Conservation (phyloP, 352 stramenopile genomes). For the Pythium guiyangense region DNA sequence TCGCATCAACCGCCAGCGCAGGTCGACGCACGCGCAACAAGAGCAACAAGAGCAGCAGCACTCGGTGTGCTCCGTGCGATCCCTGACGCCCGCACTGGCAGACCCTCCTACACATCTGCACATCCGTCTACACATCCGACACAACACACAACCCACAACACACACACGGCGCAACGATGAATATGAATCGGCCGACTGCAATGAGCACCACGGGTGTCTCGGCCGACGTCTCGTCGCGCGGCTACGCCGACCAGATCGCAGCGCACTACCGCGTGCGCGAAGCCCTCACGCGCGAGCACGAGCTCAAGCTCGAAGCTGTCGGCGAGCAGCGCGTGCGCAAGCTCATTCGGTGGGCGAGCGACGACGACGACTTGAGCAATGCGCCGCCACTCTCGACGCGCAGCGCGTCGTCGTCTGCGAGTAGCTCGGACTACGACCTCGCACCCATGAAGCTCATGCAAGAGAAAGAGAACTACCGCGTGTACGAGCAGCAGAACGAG, state of each 20-base stretch:
- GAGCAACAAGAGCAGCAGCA: background rate
- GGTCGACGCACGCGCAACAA: too few relatives aligned
- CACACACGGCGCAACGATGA: constrained; percentile 3
- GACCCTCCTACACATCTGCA: background rate
- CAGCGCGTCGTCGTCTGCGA: constrained; percentile 18
- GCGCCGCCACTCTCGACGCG: constrained; percentile 21
- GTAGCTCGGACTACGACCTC: constrained; percentile 2
- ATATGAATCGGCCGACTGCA: constrained; percentile 12
- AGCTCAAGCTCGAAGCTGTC: constrained; percentile 33
- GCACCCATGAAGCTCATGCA: constrained; percentile 30
- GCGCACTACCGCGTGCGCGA: constrained; percentile 52
- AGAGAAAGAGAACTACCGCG: constrained; percentile 74
- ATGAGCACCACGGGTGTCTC: constrained; percentile 26
- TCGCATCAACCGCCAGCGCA: background rate
- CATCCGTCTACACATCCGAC: background rate
- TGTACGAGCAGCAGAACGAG: constrained; percentile 67
- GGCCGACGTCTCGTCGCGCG: constrained; percentile 23
- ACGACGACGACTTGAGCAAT: constrained; percentile 40
- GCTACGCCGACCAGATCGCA: constrained; percentile 51
- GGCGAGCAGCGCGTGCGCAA: constrained; percentile 50
- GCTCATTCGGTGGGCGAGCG: constrained; percentile 60
- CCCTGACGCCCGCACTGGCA: background rate
- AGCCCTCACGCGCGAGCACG: constrained; percentile 34
- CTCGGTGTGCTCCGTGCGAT: background rate
- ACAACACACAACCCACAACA: background rate